phyloP scores from a whole-genome alignment of 129 eudicot species.

The Kitagawia praeruptora region DNA sequence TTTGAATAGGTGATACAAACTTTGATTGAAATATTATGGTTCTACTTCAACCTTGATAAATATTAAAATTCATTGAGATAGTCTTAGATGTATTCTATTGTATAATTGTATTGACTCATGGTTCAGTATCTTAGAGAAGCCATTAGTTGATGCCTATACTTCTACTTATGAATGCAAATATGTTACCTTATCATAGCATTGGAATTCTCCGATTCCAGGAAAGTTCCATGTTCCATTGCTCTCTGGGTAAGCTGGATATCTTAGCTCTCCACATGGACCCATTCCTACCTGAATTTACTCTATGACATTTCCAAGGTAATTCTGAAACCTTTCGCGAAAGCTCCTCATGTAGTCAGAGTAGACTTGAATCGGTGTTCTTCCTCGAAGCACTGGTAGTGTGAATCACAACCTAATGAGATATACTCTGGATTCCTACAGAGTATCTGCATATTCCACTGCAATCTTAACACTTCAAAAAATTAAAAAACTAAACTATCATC shows the following conservation, averaged over 20 bases:
- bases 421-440: conserved; percentile 97
- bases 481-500: too few species aligned
- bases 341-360: conserved; percentile 87
- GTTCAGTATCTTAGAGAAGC: background rate
- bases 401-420: conserved; percentile 78
- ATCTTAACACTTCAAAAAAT: too few species aligned
- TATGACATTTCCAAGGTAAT: conserved; percentile 69
- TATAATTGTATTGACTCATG: background rate
- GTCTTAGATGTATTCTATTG: background rate
- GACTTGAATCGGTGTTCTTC: conserved; percentile 96
- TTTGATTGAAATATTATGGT: background rate
- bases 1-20: background rate
- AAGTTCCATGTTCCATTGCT: conserved; percentile 97
- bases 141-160: background rate
- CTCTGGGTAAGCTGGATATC: conserved; percentile 98
- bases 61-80: background rate
- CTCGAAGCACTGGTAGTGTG: conserved; percentile 74
- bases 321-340: conserved; percentile 62
- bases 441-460: too few species aligned
- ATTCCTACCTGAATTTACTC: conserved; percentile 96
- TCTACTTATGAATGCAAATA: background rate
- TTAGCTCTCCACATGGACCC: conserved; percentile 99
- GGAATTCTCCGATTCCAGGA: conserved; percentile 98
- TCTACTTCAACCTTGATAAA: background rate
- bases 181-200: conserved; percentile 87